phyloP scores from a whole-genome alignment of 352 stramenopile genomes.

The Phytophthora niederhauseri region DNA sequence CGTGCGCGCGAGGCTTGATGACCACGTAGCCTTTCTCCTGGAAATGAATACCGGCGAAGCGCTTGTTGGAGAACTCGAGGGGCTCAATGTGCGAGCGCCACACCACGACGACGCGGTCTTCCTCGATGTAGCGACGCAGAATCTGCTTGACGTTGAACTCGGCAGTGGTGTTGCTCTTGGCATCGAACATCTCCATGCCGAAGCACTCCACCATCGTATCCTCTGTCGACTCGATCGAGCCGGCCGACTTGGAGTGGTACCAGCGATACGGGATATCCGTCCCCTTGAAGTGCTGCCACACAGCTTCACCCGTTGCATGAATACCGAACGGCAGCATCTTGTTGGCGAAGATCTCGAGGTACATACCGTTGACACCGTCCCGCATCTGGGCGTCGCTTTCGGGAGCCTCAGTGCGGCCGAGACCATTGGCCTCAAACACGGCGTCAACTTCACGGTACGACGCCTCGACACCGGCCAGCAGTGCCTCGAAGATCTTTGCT shows the following conservation, averaged over 20 bases:
- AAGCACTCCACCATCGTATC: constrained; percentile 46
- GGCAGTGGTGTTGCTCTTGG: constrained; percentile 35
- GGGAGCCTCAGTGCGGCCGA: constrained; percentile 32
- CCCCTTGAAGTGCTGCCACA: constrained; percentile 50
- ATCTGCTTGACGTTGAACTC: constrained; percentile 45
- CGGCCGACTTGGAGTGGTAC: constrained; percentile 35
- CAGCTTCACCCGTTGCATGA: constrained; percentile 36
- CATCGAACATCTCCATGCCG: constrained; percentile 39
- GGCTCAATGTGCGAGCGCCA: constrained; percentile 60
- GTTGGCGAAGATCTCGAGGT: constrained; percentile 43
- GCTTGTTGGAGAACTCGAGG: constrained; percentile 55
- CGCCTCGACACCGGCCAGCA: constrained; percentile 35
- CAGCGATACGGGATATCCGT: constrained; percentile 37
- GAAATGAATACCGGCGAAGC: constrained; percentile 40
- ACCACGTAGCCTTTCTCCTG: constrained; percentile 44
- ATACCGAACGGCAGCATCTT: constrained; percentile 50
- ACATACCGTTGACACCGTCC: constrained; percentile 34
- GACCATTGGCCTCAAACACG: constrained; percentile 40
- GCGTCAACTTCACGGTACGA: constrained; percentile 38
- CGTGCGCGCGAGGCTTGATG: constrained; percentile 31
- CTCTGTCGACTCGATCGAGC: constrained; percentile 33
- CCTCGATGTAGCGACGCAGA: constrained; percentile 38
- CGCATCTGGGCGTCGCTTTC: constrained; percentile 36
- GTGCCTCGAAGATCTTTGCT: constrained; percentile 34
- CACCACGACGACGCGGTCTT: constrained; percentile 61